Evolutionary conservation across 371 early-diverging fungal genomes (phyloP).

Genomic region (Circinella minor): DNA sequence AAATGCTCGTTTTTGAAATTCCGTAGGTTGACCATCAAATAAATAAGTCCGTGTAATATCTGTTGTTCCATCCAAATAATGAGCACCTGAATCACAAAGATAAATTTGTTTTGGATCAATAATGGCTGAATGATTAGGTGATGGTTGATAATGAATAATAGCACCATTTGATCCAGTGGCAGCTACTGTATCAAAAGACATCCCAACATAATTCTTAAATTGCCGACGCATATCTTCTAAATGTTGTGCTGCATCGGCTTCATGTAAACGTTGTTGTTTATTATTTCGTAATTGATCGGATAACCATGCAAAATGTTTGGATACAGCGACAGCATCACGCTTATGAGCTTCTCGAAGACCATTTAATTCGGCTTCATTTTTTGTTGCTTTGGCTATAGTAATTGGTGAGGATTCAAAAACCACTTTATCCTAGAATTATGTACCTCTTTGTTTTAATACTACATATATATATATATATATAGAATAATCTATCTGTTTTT

Average conservation of each 20-base stretch:
- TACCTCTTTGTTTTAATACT: neutral
- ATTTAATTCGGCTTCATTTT: constrained; percentile 89
- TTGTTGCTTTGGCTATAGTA: constrained; percentile 85
- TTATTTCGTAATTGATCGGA: constrained; percentile 75
- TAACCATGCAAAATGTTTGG: constrained; percentile 93
- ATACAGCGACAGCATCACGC: constrained; percentile 92
- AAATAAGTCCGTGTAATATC: constrained; percentile 98
- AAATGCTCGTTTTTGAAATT: constrained; percentile 89
- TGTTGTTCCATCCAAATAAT: constrained; percentile 98
- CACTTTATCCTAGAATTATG: neutral
- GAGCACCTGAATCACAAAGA: constrained; percentile 98
- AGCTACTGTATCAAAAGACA: constrained; percentile 96
- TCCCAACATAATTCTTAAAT: constrained; percentile 54
- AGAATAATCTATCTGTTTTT: too few species aligned
- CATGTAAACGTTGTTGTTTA: constrained; percentile 54
- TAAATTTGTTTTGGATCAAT: constrained; percentile 81
- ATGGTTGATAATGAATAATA: constrained; percentile 96
- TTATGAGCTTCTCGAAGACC: constrained; percentile 93
- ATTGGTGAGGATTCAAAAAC: constrained; percentile 67
- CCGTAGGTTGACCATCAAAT: constrained; percentile 84
- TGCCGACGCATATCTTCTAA: constrained; percentile 71
- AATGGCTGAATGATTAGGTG: constrained; percentile 66
- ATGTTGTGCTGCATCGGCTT: constrained; percentile 82
- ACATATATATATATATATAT: neutral
- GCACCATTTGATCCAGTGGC: constrained; percentile 93